Evolutionary conservation across 352 stramenopile species (phyloP), one percentile per base, ranked within the genome.

Genomic region (Phytophthora rubi): DNA sequence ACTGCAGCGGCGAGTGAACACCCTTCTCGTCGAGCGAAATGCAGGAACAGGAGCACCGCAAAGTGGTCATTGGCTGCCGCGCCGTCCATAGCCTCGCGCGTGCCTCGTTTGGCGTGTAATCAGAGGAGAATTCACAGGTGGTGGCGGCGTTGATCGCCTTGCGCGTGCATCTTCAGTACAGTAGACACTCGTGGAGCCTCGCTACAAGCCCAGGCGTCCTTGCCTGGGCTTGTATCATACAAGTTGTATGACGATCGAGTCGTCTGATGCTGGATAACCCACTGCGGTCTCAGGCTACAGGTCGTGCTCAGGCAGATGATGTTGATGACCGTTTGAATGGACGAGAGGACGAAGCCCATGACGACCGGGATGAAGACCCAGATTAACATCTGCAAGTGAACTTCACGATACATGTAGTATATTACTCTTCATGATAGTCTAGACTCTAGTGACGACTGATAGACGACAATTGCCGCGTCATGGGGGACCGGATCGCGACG

Each of bases 291-390:
- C 53, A 9, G 56, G 32, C 44, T 62, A 55, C 51, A 32, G 59
- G 10, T 69, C 45, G 49, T 53, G 15, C 55, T 66, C 37, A 56
- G 73, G 51, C 77, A 81, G 21, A 76, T 63, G 26, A 60, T 33
- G 58, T 71, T 76, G 5, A 81, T 58, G 15, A 51, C 21, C 48
- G 79, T 48, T 15, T 81, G 73, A 18, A 67, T 69, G 7, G 45
- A 55, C 2, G 59, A 67, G 37, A 81, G 61, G 1, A 73, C 37
- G 49, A 42, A 68, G 16, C 81, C 83, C n/a, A 81, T 72, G 5
- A 73, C 62, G 10, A 76, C 84, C 12, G 78, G 79, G 18, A 78
- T 62, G n/a, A 88, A 51, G 23, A 90, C 70, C 61, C 81, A 82
- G 4, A 75, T 53, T 44, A n/a, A n/a, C n/a, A n/a, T n/a, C n/a